Evolutionary conservation across 73 alveolate species (phyloP).

Genomic region (Durusdinium trenchii): DNA sequence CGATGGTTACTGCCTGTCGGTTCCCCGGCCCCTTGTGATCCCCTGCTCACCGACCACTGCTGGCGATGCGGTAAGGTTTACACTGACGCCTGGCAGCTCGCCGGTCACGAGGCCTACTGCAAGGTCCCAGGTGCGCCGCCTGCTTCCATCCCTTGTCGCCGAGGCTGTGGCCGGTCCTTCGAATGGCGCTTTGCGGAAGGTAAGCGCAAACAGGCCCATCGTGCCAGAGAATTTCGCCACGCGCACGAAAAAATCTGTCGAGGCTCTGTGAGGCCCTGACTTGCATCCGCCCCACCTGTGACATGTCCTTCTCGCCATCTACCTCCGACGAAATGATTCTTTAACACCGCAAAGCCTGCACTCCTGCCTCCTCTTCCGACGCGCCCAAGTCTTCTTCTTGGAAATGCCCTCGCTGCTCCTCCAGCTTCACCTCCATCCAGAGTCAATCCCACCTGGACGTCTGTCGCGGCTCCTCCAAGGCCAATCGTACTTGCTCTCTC

Average conservation of each 20-base stretch:
- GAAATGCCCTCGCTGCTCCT: not conserved
- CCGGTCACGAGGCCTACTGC: slow-evolving; percentile 16
- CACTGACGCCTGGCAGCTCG: too few species aligned
- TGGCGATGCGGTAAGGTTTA: slow-evolving; percentile 14
- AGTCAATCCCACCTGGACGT: not conserved
- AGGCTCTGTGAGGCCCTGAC: not conserved
- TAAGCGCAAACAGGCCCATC: not conserved
- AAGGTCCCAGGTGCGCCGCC: slow-evolving; percentile 7
- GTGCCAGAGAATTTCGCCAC: slow-evolving; percentile 11
- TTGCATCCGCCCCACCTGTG: not conserved
- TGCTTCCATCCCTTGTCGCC: not conserved
- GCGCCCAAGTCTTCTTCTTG: not conserved
- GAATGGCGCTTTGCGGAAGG: not conserved
- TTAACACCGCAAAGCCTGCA: not conserved
- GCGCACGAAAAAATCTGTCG: slow-evolving; percentile 18
- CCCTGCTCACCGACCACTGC: not conserved
- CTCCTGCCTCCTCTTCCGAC: not conserved
- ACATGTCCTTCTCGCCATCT: not conserved
- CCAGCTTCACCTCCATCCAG: not conserved
- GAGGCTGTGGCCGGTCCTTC: not conserved
- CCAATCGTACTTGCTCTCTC: not conserved
- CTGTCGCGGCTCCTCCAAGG: not conserved
- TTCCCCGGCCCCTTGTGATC: not conserved
- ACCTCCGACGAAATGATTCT: not conserved
- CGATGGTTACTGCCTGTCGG: not conserved